A percentile compares a stretch with the other conserved stretches of the same genome.
Conservation (phyloP, 176 grass and related monocot species). For the Musa itinerans region DNA sequence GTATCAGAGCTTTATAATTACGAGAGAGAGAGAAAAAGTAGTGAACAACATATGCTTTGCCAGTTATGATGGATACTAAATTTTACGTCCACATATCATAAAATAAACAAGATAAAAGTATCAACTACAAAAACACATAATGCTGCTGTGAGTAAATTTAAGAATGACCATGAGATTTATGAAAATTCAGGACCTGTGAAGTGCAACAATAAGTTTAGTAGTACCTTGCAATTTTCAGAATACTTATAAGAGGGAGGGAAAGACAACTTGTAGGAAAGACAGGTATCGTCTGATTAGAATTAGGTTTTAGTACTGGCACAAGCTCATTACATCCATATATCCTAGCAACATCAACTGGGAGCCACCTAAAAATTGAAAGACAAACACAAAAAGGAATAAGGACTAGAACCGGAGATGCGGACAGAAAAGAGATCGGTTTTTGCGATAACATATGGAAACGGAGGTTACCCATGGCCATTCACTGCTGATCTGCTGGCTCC, state of each 20-base stretch:
- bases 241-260: slow-evolving; percentile 45
- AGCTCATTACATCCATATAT: slow-evolving; percentile 61
- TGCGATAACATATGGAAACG: neutral
- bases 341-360: slow-evolving; percentile 66
- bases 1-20: too few relatives aligned
- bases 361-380: slow-evolving; percentile 39
- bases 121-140: too few relatives aligned
- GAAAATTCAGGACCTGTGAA: too few relatives aligned
- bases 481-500: slow-evolving; percentile 42
- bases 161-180: too few relatives aligned
- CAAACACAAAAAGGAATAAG: neutral
- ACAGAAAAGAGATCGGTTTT: neutral
- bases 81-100: too few relatives aligned
- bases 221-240: slow-evolving; percentile 63
- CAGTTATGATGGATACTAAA: too few relatives aligned
- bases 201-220: neutral
- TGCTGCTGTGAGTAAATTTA: too few relatives aligned
- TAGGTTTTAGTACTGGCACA: slow-evolving; percentile 52
- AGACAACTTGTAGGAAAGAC: slow-evolving; percentile 56
- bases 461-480: slow-evolving; percentile 65
- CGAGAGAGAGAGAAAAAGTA: too few relatives aligned
- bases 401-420: neutral
- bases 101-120: too few relatives aligned
- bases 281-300: slow-evolving; percentile 45
- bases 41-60: too few relatives aligned